Evolutionary conservation across 305 asterid genomes (phyloP), one percentile per base, ranked within the genome.

Genomic region (Rubia tinctorum): DNA sequence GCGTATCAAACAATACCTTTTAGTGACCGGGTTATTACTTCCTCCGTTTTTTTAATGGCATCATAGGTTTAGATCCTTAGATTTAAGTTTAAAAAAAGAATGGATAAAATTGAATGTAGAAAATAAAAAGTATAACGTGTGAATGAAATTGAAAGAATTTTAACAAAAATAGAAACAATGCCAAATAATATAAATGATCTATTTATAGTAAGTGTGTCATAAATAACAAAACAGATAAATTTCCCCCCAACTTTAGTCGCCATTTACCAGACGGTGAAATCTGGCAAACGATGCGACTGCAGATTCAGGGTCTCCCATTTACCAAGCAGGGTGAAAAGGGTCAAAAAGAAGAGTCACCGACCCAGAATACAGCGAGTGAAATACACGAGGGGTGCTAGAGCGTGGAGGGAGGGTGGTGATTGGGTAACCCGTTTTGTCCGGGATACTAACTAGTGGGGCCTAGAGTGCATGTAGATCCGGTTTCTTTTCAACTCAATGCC

Each of bases 381-480:
- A 11, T n/a, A 11, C n/a, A 73, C 55, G 56, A 22, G 9, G 14
- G 3, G 11, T 3, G 66, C 37, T 17, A 75, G 88, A 78, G 87
- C 86, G 89, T 80, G 87, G 68, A 65, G 62, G 62, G 62, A 10
- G 37, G 4, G 34, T 23, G 34, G 64, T 22, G 64, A 22, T 6
- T 27, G 59, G 56, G 80, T 75, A 90, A 80, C 91, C 93, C 92
- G 84, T 75, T 83, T 83, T 82, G 84, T 83, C 88, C 92, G 91
- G 93, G 23, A 17, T 18, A 17, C 59, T 53, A 53, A 53, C 59
- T 53, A 53, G 59, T 1, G 59, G 59, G 59, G 22, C 23, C 59
- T 78, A 79, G 39, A 25, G 20, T 68, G 70, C 27, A 77, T 67
- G 77, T 73, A 69, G 77, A 20, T 84, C 64, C 34, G 34, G 13